A percentile compares a stretch with the other conserved stretches of the same genome.
phyloP scores from a whole-genome alignment of 768 basidiomycete genomes.

The Gymnopilus dilepis region DNA sequence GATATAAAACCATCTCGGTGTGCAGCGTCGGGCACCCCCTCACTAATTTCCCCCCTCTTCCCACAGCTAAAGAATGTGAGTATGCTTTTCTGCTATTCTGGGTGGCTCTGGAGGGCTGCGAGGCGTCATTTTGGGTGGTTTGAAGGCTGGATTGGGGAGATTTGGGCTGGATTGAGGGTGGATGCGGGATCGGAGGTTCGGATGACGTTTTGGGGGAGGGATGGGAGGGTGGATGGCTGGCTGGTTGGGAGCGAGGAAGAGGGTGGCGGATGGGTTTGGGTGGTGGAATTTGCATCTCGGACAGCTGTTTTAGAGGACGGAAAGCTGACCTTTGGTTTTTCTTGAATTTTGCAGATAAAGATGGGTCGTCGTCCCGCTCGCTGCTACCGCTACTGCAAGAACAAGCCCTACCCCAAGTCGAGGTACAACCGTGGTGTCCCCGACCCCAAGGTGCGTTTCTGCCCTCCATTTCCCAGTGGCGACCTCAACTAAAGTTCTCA shows the following conservation, averaged over 20 bases:
- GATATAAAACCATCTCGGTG: constrained; percentile 3
- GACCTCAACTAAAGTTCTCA: background rate
- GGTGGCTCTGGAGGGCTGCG: background rate
- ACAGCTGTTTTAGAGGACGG: background rate
- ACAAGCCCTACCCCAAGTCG: constrained; percentile 97
- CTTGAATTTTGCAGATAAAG: constrained; percentile 32
- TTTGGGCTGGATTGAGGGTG: constrained; percentile 18
- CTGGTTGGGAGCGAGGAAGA: background rate
- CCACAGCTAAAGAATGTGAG: constrained; percentile 26
- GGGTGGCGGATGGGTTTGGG: background rate
- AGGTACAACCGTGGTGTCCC: constrained; percentile 99
- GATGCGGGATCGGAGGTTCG: constrained; percentile 11
- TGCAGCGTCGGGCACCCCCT: background rate
- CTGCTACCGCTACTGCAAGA: constrained; percentile 99
- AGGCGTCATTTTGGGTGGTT: background rate
- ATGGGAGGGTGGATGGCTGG: background rate
- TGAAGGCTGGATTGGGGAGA: constrained; percentile 19
- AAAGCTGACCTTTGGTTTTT: constrained; percentile 14
- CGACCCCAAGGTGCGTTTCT: constrained; percentile 78
- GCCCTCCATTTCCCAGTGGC: background rate
- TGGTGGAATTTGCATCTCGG: background rate
- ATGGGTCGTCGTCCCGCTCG: constrained; percentile 99
- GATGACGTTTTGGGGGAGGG: constrained; percentile 23
- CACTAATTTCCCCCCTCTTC: constrained; percentile 4
- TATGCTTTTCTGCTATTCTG: constrained; percentile 15